Base-by-base conservation (phyloP, 1,139 yeast species). In the Blastobotrys apis region DNA sequence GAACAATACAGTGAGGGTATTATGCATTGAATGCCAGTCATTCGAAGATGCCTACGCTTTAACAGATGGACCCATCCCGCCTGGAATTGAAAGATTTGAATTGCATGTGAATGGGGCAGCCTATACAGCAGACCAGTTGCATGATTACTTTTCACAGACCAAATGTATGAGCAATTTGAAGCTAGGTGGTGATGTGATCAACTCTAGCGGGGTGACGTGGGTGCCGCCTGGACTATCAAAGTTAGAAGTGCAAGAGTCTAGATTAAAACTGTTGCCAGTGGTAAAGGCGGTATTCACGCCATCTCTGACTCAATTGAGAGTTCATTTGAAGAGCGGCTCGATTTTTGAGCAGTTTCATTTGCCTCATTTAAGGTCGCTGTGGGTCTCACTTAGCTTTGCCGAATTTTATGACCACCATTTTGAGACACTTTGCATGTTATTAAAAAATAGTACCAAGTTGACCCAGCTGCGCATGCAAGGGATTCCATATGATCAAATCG, bases 271-370 rank as follows among this genome's bases (percentile, higher is more conserved):
- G 29, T 27, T 3, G 4, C 44, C 35, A 21, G 25, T 22, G 9
- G 13, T 21, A 12, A 13, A 27, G 17, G 12, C 45, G 17, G 17
- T 31, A 6, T 10, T 21, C 10, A 16, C 38, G 12, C 31, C 38
- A 10, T 15, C 32, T 25, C 19, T 37, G 8, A 37, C 38, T 3
- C 25, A 23, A 6, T 20, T 42, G 16, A 30, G 30, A 5, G 38
- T 42, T 6, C 31, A 22, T 10, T 13, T 42, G 10, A 32, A 33
- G 23, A 42, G 38, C 26, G 45, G 38, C 5, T 17, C 37, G 5
- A 33, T 42, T 6, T 33, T 42, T 16, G 35, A 38, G 13, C 45
- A 42, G 33, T 26, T 42, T 9, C 38, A 37, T 9, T 31, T 42
- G 12, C 45, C 45, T 3, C 15, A 33, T 21, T 20, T 42, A 22